Conservation (phyloP, 768 basidiomycete genomes). For the Podaxis sp. region DNA sequence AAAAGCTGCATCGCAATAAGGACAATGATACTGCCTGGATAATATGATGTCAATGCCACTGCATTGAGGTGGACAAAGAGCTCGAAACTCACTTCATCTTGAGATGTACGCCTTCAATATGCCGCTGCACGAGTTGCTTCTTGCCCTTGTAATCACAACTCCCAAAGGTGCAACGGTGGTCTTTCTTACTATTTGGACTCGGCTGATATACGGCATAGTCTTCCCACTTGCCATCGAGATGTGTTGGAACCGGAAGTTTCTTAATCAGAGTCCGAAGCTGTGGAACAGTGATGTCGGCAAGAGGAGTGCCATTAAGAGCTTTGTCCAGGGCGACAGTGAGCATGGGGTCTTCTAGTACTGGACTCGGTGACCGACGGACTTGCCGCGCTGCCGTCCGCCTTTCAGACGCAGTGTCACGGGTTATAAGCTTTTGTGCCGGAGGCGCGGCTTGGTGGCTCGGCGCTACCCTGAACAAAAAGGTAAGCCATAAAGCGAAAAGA, state of each 20-base stretch:
- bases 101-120: slow-evolving; percentile 63
- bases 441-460: not conserved
- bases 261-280: slow-evolving; percentile 3
- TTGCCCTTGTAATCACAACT: slow-evolving; percentile 21
- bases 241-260: not conserved
- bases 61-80: not conserved
- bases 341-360: not conserved
- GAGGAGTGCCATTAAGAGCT: not conserved
- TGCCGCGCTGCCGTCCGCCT: not conserved
- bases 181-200: slow-evolving; percentile 6
- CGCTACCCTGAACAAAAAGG: not conserved
- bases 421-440: not conserved
- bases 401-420: not conserved
- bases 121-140: slow-evolving; percentile 69
- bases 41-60: not conserved
- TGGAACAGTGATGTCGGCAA: not conserved
- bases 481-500: not conserved
- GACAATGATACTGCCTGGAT: slow-evolving; percentile 24
- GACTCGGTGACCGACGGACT: slow-evolving; percentile 4
- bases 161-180: slow-evolving; percentile 9
- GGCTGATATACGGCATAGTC: slow-evolving; percentile 12
- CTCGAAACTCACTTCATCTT: slow-evolving; percentile 49
- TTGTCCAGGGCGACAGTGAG: not conserved
- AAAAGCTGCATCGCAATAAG: slow-evolving; percentile 1
- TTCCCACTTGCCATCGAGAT: slow-evolving; percentile 15